Evolutionary conservation across 2,329 filamentous ascomycete species (phyloP), one percentile per base, ranked within the genome.

Genomic region (Pseudopithomyces chartarum): DNA sequence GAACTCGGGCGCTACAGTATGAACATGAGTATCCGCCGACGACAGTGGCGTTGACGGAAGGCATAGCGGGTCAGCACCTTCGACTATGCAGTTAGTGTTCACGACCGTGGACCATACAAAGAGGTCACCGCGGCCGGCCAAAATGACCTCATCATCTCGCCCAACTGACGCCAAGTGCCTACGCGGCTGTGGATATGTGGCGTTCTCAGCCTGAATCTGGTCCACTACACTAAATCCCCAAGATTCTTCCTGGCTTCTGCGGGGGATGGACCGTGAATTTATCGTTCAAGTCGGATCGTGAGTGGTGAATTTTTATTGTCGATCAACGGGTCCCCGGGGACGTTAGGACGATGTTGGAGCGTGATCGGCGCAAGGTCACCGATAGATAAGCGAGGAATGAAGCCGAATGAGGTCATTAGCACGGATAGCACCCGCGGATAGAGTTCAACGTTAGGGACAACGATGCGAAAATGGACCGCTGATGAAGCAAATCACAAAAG

Each of bases 301-400:
- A 56, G 44, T 56, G 54, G 54, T 56, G 40, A 22, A 22, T 13
- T 13, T 13, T 15, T 13, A 19, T 13, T 15, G 26, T 20, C 22
- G 43, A 50, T 56, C 34, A 17, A 8, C 40, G 19, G 43, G 15
- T 15, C 26, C 8, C 4, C 26, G 26, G 26, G 26, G 4, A 29
- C 8, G 26, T 7, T 44, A 29, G n/a, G n/a, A n/a, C n/a, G n/a
- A n/a, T 33, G 33, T 6, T 17, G 23, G 38, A 29, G 43, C 26
- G 38, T 20, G 55, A 57, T 57, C 55, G 45, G 50, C 55, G 26
- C 55, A 48, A 26, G 55, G 49, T 52, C 45, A 49, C 43, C 49
- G 55, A 57, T 36, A 36, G 55, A 57, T 36, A 36, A 54, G 50
- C 55, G 55, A 53, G 49, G 8, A 36, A 36, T 11, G 45, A 36